A percentile compares a stretch with the other conserved stretches of the same genome.
These are phyloP conservation scores for Bromus sterilis DNA, from an alignment of 176 grass and related monocot species.

Conservation along the genomic window DNA sequence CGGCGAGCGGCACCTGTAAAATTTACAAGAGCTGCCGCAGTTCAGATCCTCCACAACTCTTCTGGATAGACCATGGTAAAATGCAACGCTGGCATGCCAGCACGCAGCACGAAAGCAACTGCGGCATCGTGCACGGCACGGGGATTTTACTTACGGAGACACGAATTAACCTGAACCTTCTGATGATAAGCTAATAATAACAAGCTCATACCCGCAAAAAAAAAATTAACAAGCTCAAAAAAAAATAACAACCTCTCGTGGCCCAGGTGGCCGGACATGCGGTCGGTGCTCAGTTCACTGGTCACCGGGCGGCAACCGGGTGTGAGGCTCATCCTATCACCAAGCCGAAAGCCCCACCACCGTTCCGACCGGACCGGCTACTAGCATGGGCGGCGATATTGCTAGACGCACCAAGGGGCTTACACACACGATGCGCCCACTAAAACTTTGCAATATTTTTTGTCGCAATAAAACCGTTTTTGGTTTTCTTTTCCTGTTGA, in stretches of 20 bases:
- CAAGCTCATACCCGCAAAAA: too few relatives aligned
- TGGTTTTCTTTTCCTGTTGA: too few relatives aligned
- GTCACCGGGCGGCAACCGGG: background rate
- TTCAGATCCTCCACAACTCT: background rate
- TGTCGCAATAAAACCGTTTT: too few relatives aligned
- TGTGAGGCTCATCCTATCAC: background rate
- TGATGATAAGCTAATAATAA: background rate
- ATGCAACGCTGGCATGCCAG: background rate
- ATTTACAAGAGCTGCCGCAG: background rate
- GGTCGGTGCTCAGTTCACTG: background rate
- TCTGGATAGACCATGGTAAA: background rate
- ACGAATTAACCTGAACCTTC: background rate
- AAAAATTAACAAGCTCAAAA: too few relatives aligned
- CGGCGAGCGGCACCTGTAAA: background rate
- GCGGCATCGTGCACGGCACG: slow-evolving; percentile 22
- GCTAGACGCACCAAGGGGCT: background rate
- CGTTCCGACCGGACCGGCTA: background rate
- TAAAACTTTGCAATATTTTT: too few relatives aligned
- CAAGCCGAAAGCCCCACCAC: background rate
- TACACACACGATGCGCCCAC: background rate
- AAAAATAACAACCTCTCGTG: background rate
- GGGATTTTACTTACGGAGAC: background rate
- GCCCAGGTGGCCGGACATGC: background rate
- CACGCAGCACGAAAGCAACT: background rate
- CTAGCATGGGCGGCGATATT: background rate